Base-by-base conservation (phyloP, 345 rosid species). In the Syzygium oleosum region DNA sequence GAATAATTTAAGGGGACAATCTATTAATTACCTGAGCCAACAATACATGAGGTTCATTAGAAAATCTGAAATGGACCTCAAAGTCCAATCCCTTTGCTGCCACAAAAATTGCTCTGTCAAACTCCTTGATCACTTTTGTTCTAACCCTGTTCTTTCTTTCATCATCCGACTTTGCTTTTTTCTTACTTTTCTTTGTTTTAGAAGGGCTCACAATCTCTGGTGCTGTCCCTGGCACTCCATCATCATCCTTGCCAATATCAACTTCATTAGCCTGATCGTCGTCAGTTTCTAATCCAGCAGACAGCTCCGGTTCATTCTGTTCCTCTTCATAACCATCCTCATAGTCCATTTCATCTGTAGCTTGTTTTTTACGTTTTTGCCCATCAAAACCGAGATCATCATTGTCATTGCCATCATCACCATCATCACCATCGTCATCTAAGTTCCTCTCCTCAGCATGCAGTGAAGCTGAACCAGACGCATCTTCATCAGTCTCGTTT, bases 351-450 rank as follows among this genome's bases (percentile, higher is more conserved):
- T 93, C 99, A 92, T 97, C 98, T 27, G 84, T 90, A 29, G 89
- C 92, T 90, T 91, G 96, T 73, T 86, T 89, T 88, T 91, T 96
- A 52, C 55, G 91, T 88, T 94, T 97, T 90, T 93, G 91, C 58
- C 94, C 98, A 92, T 97, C 98, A 90, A 93, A 88, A 90, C 96
- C 99, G 85, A 97, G 96, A 94, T 96, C 99, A 84, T 96, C 99
- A 27, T 86, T 94, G 49, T 90, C 94, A 87, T 91, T 90, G 87
- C 90, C 86, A 25, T 86, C 87, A n/a, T 63, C 90, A 9, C 53
- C 88, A 68, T 61, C 95, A 27, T 91, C 97, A 86, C 87, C 96
- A 79, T 91, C 93, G 6, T 51, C 85, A 83, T 91, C 95, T 52
- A 90, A 89, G 78, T 90, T 92, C 85, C 86, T 90, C 73, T 91